Conservation (phyloP, 768 basidiomycete genomes). For the Mycena belliarum region DNA sequence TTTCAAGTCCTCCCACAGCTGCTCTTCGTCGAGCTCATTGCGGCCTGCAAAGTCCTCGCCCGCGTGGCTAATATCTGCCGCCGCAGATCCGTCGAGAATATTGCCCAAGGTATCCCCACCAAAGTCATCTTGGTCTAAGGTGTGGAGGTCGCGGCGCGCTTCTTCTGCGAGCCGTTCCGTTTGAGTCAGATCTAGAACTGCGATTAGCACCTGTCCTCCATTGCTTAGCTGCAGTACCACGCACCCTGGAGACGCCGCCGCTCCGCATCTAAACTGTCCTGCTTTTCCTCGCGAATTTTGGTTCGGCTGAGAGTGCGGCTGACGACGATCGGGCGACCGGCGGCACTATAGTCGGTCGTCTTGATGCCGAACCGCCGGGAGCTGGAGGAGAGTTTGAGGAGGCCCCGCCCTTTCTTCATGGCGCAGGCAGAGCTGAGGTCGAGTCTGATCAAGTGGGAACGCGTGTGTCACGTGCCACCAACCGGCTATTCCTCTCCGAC, state of each 20-base stretch:
- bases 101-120: neutral
- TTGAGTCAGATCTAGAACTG: neutral
- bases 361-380: neutral
- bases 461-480: neutral
- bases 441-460: neutral
- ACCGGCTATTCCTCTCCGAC: neutral
- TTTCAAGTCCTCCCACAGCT: too few species aligned
- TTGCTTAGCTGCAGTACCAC: neutral
- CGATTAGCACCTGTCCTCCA: neutral
- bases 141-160: neutral
- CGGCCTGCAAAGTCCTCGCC: too few species aligned
- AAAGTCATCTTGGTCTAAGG: neutral
- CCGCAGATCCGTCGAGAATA: neutral
- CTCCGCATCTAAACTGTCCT: neutral
- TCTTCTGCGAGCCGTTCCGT: neutral
- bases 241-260: neutral
- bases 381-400: neutral
- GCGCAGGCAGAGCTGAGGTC: too few species aligned
- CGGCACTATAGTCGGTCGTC: neutral
- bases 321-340: neutral
- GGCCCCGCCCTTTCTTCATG: neutral
- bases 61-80: conserved; percentile 6
- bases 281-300: neutral
- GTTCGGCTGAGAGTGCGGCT: neutral
- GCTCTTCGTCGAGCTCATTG: too few species aligned